Conservation (phyloP, 2,329 filamentous ascomycete genomes). For the Paecilomyces sp. region DNA sequence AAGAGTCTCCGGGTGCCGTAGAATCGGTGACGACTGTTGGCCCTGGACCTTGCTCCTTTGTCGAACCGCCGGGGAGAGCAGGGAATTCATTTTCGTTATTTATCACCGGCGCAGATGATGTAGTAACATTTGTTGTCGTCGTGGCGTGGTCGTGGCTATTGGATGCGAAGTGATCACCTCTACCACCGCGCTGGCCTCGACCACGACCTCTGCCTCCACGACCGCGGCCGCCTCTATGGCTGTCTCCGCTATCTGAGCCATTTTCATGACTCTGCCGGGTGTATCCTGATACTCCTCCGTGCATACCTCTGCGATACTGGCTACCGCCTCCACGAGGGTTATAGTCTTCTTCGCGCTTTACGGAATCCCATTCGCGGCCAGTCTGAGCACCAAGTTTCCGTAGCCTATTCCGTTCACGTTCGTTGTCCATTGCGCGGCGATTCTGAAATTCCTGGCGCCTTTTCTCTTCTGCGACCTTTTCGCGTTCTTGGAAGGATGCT, state of each 20-base stretch:
- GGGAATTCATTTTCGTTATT: slow-evolving; percentile 29
- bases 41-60: slow-evolving; percentile 11
- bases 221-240: slow-evolving; percentile 4
- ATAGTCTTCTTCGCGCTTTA: slow-evolving; percentile 53
- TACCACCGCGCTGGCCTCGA: slow-evolving; percentile 16
- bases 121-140: slow-evolving; percentile 8
- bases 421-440: slow-evolving; percentile 53
- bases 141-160: slow-evolving; percentile 7
- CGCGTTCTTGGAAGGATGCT: slow-evolving; percentile 57
- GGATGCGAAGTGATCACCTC: slow-evolving; percentile 14
- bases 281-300: slow-evolving; percentile 42
- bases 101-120: slow-evolving; percentile 14
- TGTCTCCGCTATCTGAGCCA: slow-evolving; percentile 12
- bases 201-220: slow-evolving; percentile 19
- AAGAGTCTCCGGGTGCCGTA: slow-evolving; percentile 8
- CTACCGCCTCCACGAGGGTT: slow-evolving; percentile 34
- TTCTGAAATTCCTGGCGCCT: slow-evolving; percentile 45
- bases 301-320: slow-evolving; percentile 43
- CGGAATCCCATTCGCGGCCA: slow-evolving; percentile 56
- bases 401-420: slow-evolving; percentile 54
- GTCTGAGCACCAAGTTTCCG: slow-evolving; percentile 52
- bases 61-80: slow-evolving; percentile 21
- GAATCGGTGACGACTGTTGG: slow-evolving; percentile 11
- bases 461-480: slow-evolving; percentile 51
- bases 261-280: slow-evolving; percentile 22